phyloP scores from a whole-genome alignment of 2,329 filamentous ascomycete species.

The Exophiala bonariae region DNA sequence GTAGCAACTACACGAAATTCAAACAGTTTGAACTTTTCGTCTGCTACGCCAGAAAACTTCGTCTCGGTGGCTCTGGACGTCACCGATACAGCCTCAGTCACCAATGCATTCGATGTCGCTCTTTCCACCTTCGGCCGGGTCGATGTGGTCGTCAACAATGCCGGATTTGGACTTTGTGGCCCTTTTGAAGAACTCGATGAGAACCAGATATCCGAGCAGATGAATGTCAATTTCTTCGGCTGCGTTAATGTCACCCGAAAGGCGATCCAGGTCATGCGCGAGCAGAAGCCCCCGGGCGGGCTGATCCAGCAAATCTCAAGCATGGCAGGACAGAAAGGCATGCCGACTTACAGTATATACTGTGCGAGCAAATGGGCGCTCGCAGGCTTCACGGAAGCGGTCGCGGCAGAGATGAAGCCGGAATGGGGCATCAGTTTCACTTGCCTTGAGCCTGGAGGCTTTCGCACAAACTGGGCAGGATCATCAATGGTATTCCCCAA shows the following conservation, averaged over 20 bases:
- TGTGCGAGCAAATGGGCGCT: slow-evolving; percentile 45
- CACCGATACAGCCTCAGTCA: slow-evolving; percentile 42
- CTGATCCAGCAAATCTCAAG: slow-evolving; percentile 57
- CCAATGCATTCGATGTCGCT: slow-evolving; percentile 42
- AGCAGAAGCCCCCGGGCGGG: slow-evolving; percentile 42
- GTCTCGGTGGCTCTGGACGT: slow-evolving; percentile 55
- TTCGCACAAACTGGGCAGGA: slow-evolving; percentile 18
- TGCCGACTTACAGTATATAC: slow-evolving; percentile 39
- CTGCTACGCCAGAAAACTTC: slow-evolving; percentile 38
- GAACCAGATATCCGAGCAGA: slow-evolving; percentile 37
- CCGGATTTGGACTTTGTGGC: slow-evolving; percentile 18
- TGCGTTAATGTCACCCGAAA: slow-evolving; percentile 50
- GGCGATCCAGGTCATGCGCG: slow-evolving; percentile 27
- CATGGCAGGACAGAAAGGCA: slow-evolving; percentile 45
- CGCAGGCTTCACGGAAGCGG: slow-evolving; percentile 48
- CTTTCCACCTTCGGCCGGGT: slow-evolving; percentile 55
- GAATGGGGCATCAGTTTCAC: slow-evolving; percentile 42
- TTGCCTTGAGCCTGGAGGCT: slow-evolving; percentile 27
- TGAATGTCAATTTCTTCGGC: slow-evolving; percentile 62
- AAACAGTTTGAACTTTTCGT: slow-evolving; percentile 8
- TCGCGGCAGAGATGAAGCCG: slow-evolving; percentile 43
- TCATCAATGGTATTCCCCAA: slow-evolving; percentile 16
- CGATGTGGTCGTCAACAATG: slow-evolving; percentile 61
- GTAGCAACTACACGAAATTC: slow-evolving; percentile 43
- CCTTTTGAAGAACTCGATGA: slow-evolving; percentile 47